Evolutionary conservation across 192 early-diverging fungal genomes (phyloP), one percentile per base, ranked within the genome.

Genomic region (Linnemannia elongata): DNA sequence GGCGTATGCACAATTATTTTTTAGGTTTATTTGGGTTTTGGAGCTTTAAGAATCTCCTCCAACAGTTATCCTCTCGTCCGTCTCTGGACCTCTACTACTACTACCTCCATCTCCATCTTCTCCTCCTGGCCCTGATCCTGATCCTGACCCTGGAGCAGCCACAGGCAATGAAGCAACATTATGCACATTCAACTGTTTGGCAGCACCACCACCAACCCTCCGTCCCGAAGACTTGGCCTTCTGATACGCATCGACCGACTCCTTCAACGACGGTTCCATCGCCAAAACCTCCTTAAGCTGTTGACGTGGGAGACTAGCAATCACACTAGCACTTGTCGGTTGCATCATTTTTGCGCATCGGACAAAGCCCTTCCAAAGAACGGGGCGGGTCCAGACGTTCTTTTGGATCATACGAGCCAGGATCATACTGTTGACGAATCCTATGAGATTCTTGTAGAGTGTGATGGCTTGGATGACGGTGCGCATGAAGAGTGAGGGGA

Each of bases 281-380:
- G 69, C 24, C 60, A 85, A 36, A 6, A 89, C 80, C 13, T 85
- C 82, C 52, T 89, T 81, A 63, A 85, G 70, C 63, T 89, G 82
- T 2, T 80, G 80, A 47, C 78, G 85, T 7, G 88, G 88, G 42
- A 89, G 69, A 66, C 74, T 84, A 22, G 83, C 80, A 6, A 89
- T 77, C 13, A 89, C 83, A 73, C 78, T 78, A 13, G 76, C 44
- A 36, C 82, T 85, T 30, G 71, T 85, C 2, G 88, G 88, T 60
- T 75, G 80, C 71, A 74, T 90, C 83, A 95, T 89, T 77, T 92
- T 89, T 42, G 89, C 90, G 77, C 93, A 95, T 33, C 91, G 89
- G 5, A 96, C 88, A 82, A 96, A 97, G 30, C 96, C 96, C 74
- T 93, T 93, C 96, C 96, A 97, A 1, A 97, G 89, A 42, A 91